Evolutionary conservation across 2,329 filamentous ascomycete species (phyloP), one percentile per base, ranked within the genome.

Genomic region (Colletotrichum camelliae): DNA sequence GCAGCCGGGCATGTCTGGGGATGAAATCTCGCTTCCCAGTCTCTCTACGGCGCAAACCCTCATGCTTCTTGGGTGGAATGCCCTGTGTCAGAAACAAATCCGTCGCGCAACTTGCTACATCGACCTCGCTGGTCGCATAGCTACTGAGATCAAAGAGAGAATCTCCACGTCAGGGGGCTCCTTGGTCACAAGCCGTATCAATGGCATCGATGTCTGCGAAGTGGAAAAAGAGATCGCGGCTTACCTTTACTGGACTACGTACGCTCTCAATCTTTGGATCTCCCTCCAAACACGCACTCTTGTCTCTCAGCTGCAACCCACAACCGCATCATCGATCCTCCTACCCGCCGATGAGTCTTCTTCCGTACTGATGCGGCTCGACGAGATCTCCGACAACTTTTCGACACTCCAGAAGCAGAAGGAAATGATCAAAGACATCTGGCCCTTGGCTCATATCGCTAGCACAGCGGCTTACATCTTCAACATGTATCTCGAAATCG

Each of bases 241-340:
- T 29, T 85, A 85, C 77, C 78, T 86, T 7, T 85, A 84, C 80
- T 87, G 85, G 85, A 80, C 84, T 5, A 83, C 83, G 2, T 84
- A 84, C 71, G 81, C 84, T 1, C 79, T 85, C n/a, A 83, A 81
- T 37, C 80, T 86, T 9, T 87, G 85, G 85, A 79, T 79, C 7
- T 86, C 81, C 35, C 79, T 85, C 48, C 85, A 86, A 71, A 82
- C 81, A 72, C 82, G 82, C 60, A 75, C 16, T 29, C 1, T 9
- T 58, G 10, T 58, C 55, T 29, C 55, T 27, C 55, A 29, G 10
- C 27, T 29, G 9, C 55, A 27, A 58, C 24, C 15, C 3, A 29
- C 55, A 58, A 29, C 24, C 24, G 21, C 24, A 29, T 16, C 55
- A 9, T 58, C 55, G 4, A 58, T 29, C 13, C 27, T 58, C 55